Evolutionary conservation across 2,329 filamentous ascomycete genomes (phyloP).

Genomic region (Fusarium pininemorale): DNA sequence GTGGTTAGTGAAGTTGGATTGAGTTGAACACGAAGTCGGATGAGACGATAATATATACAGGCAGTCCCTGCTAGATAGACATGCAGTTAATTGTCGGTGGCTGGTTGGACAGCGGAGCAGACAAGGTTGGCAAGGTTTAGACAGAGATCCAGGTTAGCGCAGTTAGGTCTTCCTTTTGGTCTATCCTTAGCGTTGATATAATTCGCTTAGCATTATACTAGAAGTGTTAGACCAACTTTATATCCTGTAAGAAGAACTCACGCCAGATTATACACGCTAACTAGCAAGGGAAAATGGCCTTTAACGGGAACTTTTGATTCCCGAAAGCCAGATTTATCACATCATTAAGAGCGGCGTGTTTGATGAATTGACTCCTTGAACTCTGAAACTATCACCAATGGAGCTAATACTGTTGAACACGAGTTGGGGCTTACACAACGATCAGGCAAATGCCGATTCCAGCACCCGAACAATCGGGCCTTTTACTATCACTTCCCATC

Average conservation of each 20-base stretch:
- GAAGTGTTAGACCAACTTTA: neutral
- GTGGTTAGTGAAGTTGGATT: neutral
- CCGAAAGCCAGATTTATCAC: neutral
- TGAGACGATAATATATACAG: neutral
- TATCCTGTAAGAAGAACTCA: neutral
- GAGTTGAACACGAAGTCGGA: neutral
- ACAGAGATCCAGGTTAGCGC: neutral
- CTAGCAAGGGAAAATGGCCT: neutral
- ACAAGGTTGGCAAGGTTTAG: neutral
- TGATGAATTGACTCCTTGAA: neutral
- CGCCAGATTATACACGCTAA: neutral
- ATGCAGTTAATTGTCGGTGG: neutral
- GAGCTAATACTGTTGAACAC: neutral
- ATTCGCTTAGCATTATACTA: neutral
- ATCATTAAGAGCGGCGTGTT: no score
- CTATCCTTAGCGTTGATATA: neutral
- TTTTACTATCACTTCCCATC: neutral
- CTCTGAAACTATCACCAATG: neutral
- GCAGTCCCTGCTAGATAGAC: neutral
- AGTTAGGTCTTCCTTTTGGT: neutral
- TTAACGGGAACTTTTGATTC: neutral
- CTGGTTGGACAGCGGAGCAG: neutral
- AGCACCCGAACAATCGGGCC: neutral
- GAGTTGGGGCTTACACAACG: neutral
- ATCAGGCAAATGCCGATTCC: neutral